A percentile compares a stretch with the other conserved stretches of the same genome.
Evolutionary conservation across 2,329 filamentous ascomycete species (phyloP).

Genomic region (Teratosphaeria zuluensis): DNA sequence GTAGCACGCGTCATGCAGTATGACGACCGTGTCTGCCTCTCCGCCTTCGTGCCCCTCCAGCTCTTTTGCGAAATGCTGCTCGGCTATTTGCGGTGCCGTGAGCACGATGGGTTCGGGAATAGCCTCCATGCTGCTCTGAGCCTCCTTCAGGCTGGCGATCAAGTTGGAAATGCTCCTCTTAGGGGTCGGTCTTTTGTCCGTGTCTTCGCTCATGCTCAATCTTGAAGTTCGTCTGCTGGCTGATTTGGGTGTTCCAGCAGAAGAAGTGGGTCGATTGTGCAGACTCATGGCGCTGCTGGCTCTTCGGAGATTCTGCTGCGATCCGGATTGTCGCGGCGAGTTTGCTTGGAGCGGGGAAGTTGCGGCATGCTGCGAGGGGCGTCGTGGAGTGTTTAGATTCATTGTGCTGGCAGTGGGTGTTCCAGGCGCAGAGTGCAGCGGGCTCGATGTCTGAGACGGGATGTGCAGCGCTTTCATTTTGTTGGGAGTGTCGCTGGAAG

Average conservation of each 20-base stretch:
- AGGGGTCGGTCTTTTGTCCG: conserved; percentile 19
- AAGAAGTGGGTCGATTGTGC: conserved; percentile 1
- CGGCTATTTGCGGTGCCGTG: conserved; percentile 21
- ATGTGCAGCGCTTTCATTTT: not conserved
- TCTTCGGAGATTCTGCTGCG: conserved; percentile 8
- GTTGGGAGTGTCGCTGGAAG: not conserved
- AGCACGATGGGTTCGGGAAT: conserved; percentile 23
- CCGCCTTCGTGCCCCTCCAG: conserved; percentile 46
- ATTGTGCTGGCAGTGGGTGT: conserved; percentile 1
- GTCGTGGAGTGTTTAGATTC: conserved; percentile 1
- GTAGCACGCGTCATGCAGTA: conserved; percentile 90
- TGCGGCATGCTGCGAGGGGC: conserved; percentile 2
- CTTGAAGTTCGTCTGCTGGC: conserved; percentile 16
- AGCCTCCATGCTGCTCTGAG: conserved; percentile 23
- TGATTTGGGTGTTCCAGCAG: conserved; percentile 8
- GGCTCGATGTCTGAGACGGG: not conserved
- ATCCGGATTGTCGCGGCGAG: conserved; percentile 2
- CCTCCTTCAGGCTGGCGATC: conserved; percentile 23
- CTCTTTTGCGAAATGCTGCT: conserved; percentile 59
- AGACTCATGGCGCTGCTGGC: conserved; percentile 20
- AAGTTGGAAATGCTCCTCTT: conserved; percentile 26
- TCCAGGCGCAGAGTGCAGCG: not conserved
- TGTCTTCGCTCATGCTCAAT: conserved; percentile 15
- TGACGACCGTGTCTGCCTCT: conserved; percentile 58
- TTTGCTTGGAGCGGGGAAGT: conserved; percentile 4